Conservation (phyloP, 73 alveolate genomes). For the Symbiodinium natans region DNA sequence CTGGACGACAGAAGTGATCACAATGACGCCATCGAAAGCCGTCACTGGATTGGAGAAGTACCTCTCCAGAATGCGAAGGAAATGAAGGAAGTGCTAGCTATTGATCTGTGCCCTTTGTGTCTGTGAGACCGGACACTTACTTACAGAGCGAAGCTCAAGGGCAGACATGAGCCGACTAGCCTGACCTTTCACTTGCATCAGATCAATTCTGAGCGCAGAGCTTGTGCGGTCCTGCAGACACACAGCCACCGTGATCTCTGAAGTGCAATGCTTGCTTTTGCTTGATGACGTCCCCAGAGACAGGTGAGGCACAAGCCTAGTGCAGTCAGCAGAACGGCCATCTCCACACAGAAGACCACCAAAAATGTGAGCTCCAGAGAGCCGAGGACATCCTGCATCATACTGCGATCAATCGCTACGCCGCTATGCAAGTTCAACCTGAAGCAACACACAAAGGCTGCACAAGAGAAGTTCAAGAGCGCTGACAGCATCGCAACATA, state of each 20-base stretch:
- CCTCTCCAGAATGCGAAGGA: not conserved
- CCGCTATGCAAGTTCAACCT: no score
- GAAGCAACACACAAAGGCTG: no score
- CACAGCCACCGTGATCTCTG: no score
- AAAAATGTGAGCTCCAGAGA: conserved; percentile 47
- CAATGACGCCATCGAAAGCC: conserved; percentile 88
- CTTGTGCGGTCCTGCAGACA: not conserved
- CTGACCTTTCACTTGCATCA: not conserved
- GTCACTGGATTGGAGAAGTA: conserved; percentile 84
- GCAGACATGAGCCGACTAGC: not conserved
- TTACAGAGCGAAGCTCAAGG: no score
- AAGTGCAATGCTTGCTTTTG: no score
- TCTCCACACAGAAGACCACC: conserved; percentile 86
- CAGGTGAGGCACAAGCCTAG: no score
- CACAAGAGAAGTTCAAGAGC: no score
- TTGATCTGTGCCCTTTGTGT: not conserved
- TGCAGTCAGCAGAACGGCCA: conserved; percentile 80
- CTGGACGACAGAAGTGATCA: conserved; percentile 86
- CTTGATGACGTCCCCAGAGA: no score
- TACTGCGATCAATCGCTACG: no score
- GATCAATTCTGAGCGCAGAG: not conserved
- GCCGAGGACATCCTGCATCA: conserved; percentile 24
- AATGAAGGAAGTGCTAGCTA: not conserved
- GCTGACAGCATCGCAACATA: no score
- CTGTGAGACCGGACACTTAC: no score